Evolutionary conservation across 164 flowering plant species (phyloP), one percentile per base, ranked within the genome.

Genomic region (Stephania yunnanensis): DNA sequence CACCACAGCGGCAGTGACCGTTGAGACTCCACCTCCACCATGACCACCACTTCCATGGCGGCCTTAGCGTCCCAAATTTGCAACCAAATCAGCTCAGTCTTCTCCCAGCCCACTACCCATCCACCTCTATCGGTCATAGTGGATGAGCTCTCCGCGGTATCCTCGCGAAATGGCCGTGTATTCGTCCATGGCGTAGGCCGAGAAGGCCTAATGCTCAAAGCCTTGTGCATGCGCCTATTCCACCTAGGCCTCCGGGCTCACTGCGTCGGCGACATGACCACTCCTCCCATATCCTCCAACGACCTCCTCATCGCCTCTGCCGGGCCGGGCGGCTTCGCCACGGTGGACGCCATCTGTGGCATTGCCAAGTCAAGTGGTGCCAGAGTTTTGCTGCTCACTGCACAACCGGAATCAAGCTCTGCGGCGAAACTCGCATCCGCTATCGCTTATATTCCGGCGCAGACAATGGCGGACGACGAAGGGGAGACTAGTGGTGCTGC

Each of bases 151-250:
- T 30, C 89, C 48, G 73, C 77, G 71, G 78, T 81, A 10, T 85
- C 87, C 45, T 30, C 77, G 71, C 86, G 77, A 30, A 79, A 79
- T 13, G 93, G 88, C 70, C 75, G 82, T 11, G 77, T 95, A 71
- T 89, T 95, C 83, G 87, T 95, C 70, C 86, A 90, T 81, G 98
- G 98, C 1, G 98, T 91, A 30, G 98, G 98, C 72, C 92, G 98
- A 4, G 98, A 95, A 76, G 95, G 95, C 58, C 92, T 95, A 5
- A 95, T 95, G 97, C 85, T 91, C 50, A 89, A 84, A 79, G 93
- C 93, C 74, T 86, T 91, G 19, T 87, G 92, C 84, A 95, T 95
- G 98, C 89, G 97, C 53, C 88, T 93, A 11, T 78, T 80, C 74
- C 98, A 95, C 83, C 87, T 95, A 52, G 97, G 98, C 77, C 87